Evolutionary conservation across 2,329 filamentous ascomycete species (phyloP), one percentile per base, ranked within the genome.

Genomic region (Monosporascus sp.): DNA sequence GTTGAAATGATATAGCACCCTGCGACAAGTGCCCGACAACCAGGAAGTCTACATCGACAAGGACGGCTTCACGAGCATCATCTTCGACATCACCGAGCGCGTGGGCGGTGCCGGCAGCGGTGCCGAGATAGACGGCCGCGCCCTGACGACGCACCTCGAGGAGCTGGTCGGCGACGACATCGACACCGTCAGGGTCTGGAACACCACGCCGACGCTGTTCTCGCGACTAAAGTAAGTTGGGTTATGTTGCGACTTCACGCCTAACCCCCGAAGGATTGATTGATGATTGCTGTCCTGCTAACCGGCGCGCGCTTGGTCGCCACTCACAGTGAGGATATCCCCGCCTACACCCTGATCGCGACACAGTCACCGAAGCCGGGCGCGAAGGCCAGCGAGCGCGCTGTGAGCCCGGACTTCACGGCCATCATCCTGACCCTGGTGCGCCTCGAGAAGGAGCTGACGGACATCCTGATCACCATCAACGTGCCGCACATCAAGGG

Each of bases 11-110:
- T 27, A 50, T 56, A 90, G 87, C 73, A 80, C 81, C 51, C 79
- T 91, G 61, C 84, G 88, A 58, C 81, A 90, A 72, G 84, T 92
- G 5, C 88, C 88, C 49, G 87, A 93, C 68, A 89, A 95, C 70
- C 92, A 97, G 75, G 93, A 97, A 76, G 88, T 97, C 61, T 96
- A 85, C 74, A 86, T 97, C 65, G 90, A 95, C 68, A 80, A 82
- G 58, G 80, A 88, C 57, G 91, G 90, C 48, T 92, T 92, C 70
- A 90, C 89, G 3, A 91, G 83, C 72, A 85, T 96, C 68, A 92
- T 96, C 62, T 81, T 97, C 70, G 93, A 97, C 64, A 90, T 97
- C 65, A 88, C 89, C 51, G 87, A 97, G 74, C 87, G 89, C 52
- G 86, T 96, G 22, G 81, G 82, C 55, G 67, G 71, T 15, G 64